Base-by-base conservation (phyloP, 1,139 yeast species). In the Yamadazyma pseudoaaseri region DNA sequence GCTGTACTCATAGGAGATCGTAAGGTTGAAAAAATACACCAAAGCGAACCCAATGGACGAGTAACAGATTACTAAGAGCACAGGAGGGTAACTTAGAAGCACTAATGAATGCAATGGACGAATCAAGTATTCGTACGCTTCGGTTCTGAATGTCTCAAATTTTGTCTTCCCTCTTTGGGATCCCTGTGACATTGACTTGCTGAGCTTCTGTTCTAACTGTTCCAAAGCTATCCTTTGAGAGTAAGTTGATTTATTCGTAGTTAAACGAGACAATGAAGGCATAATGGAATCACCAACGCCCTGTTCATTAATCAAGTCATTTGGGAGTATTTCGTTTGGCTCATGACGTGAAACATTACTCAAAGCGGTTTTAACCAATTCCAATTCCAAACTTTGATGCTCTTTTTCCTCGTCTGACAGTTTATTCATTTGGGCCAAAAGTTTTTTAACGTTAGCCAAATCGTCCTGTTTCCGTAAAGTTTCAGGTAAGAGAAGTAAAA, bases 21-120 rank as follows among this genome's bases (percentile, higher is more conserved):
- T 73, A 73, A 86, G 70, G 60, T 86, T 87, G 52, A 86, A 75
- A 44, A 83, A 79, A 55, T 85, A 86, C 16, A 85, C 62, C 15
- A 76, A 73, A 6, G 81, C 81, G 58, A 86, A 86, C 34, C 85
- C 74, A 13, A 81, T 70, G 1, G 85, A 77, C 1, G 90, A 79
- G 53, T 77, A 85, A 1, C 67, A 48, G 30, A 85, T 73, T 6
- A 87, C 78, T 28, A 85, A 58, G 0, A 73, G 56, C 11, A 86
- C 90, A 0, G 95, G 94, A 0, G 95, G 95, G 50, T 82, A 81
- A 34, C 64, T 58, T 20, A 83, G 56, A 37, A 83, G 69, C 2
- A 65, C 63, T 16, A 78, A 52, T 58, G 79, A 54, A 63, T 80
- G 61, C 56, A 58, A 18, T 60, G 92, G 62, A 54, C 76, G 41